Base-by-base conservation (phyloP, 441 rosid genomes). In the Kokia cookei region DNA sequence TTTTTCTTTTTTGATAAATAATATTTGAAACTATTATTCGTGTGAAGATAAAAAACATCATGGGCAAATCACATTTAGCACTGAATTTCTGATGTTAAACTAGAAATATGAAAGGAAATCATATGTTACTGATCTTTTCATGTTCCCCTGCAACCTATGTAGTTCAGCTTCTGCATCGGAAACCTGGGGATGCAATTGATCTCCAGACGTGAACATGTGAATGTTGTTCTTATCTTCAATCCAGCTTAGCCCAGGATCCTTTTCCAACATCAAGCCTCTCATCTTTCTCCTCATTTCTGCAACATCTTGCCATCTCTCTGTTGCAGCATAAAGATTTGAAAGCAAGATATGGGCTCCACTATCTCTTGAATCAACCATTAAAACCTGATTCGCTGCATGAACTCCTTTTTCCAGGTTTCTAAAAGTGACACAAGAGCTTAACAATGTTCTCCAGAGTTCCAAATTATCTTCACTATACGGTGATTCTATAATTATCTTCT, bases 171-270 rank as follows among this genome's bases (percentile, higher is more conserved):
- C 82, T 71, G 89, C 86, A 78, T 80, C 79, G 67, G 69, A 75
- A 51, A 84, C 64, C 47, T 50, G 63, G 8, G 79, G 77, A 75
- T 86, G 90, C 29, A 77, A 81, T 60, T 87, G 89, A 78, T 91
- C 91, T 29, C 89, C 91, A 2, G 97, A 91, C 64, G 87, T 78
- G 79, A 93, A 88, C 10, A 79, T 82, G 51, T 82, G 86, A 75
- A 88, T 77, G 69, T 74, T 80, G 74, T 86, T 85, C 76, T 78
- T 81, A 59, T 78, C 80, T 80, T 91, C 94, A 59, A 93, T 88
- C 97, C 97, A 92, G 84, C 97, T 94, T 59, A 90, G 65, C 54
- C 92, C 98, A n/a, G 97, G 94, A 81, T 86, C 89, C 81, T 90
- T 93, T 55, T 84, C 84, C 73, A 84, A 63, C 75, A 72, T 75